Evolutionary conservation across 2,329 filamentous ascomycete species (phyloP), one percentile per base, ranked within the genome.

Genomic region (Botrytis medusae): DNA sequence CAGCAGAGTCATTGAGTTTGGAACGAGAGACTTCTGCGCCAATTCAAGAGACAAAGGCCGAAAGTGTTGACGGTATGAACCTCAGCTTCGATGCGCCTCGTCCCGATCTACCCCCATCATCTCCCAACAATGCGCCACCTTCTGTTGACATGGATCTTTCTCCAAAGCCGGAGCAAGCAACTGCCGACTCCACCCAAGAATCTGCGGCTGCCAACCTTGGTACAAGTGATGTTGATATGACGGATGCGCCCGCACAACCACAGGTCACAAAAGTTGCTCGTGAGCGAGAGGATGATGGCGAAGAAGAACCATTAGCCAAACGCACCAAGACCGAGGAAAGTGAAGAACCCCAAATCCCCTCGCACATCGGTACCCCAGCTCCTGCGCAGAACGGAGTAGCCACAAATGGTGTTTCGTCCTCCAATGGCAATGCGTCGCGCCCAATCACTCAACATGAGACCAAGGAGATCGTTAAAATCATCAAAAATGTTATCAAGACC

Each of bases 401-500:
- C 63, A 29, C 75, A 74, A 80, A 80, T 69, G 79, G 79, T 34
- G 71, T 75, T 12, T 51, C 74, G 20, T 71, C 74, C 14, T 64
- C 73, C 68, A 65, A 37, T 16, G 71, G 75, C 6, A 62, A 73
- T 3, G 51, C 54, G 20, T 54, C 68, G 22, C 34, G 59, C 12
- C 57, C 76, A 9, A 87, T 94, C 71, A 90, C 90, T 1, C 78
- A 83, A 0, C 85, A 86, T 71, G 89, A 92, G 77, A 86, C 85
- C 73, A 88, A 88, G 70, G 90, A 90, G 77, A 85, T 93, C 61
- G 83, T 91, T 48, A 89, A 90, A 75, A 86, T 91, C 46, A 84
- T 95, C 69, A 91, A 90, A 46, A 90, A 91, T 70, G 86, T 95
- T 73, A 97, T 97, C 84, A 96, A 97, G 83, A 95, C 93, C 64